Evolutionary conservation across 1,139 yeast genomes (phyloP), one percentile per base, ranked within the genome.

Genomic region (Pichia norvegensis): DNA sequence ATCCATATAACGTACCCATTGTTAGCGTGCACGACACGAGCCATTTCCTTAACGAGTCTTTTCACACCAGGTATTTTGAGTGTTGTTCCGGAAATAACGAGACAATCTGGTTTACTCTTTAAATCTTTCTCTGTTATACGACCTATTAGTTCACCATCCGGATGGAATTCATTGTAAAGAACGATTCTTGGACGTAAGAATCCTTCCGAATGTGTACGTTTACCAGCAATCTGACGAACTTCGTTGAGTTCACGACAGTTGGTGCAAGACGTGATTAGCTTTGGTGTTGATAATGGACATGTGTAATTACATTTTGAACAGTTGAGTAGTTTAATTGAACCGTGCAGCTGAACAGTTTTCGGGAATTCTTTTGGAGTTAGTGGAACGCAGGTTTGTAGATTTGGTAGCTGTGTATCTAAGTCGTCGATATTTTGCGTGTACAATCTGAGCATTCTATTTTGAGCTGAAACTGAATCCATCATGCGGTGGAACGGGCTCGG

Each of bases 31-130:
- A 87, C 81, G 3, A 79, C 74, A 49, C 75, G 74, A 4, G 88
- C 76, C 64, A 87, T 68, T 51, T 80, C 82, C 54, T 78, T 79
- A 14, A 85, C 92, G 50, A 87, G 66, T 54, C 84, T 74, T 60
- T 81, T 75, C 13, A 87, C 95, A 0, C 95, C 95, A 16, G 94
- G 95, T 17, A 87, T 92, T 59, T 83, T 82, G 46, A 87, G 67
- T 1, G 95, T 81, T 0, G 96, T 87, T 2, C 96, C 96, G 62
- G 85, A 90, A 39, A 87, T 85, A 20, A 87, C 68, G 45, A 87
- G 67, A 56, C 88, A 78, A 60, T 87, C 96, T 0, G 94, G 90
- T 51, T 70, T 75, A 41, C 76, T 65, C 54, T 72, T 73, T 44
- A 85, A 62, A 62, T 87, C 96, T 7, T 72, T 66, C 50, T 76